Conservation (phyloP, 1,139 yeast species). For the Debaryomyces fabryi region DNA sequence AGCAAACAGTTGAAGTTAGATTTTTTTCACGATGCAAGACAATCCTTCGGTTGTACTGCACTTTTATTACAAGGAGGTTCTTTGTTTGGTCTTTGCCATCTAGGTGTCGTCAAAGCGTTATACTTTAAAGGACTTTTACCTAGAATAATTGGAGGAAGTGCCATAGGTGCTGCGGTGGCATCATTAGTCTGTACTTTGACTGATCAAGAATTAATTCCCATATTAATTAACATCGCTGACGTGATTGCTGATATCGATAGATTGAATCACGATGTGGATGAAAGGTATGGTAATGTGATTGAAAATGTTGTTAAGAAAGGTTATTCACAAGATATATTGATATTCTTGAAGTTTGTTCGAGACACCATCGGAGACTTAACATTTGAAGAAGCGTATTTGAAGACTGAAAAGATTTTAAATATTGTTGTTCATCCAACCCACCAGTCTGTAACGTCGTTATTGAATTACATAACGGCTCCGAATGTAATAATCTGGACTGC, state of each 20-base stretch:
- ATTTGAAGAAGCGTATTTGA: slow-evolving; percentile 89
- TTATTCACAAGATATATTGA: slow-evolving; percentile 79
- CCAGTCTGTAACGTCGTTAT: slow-evolving; percentile 67
- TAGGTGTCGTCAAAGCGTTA: slow-evolving; percentile 87
- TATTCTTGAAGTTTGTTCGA: slow-evolving; percentile 77
- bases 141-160: slow-evolving; percentile 86
- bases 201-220: slow-evolving; percentile 57
- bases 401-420: slow-evolving; percentile 81
- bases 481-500: slow-evolving; percentile 92
- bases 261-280: slow-evolving; percentile 60
- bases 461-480: slow-evolving; percentile 92
- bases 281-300: slow-evolving; percentile 64
- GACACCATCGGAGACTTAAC: slow-evolving; percentile 82
- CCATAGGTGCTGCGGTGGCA: slow-evolving; percentile 93
- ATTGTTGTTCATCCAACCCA: slow-evolving; percentile 89
- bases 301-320: slow-evolving; percentile 72
- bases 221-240: slow-evolving; percentile 48
- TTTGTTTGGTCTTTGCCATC: slow-evolving; percentile 86
- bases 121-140: slow-evolving; percentile 77
- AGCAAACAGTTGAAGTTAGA: slow-evolving; percentile 69
- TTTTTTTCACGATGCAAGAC: slow-evolving; percentile 88
- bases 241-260: slow-evolving; percentile 54
- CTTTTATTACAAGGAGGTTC: slow-evolving; percentile 92
- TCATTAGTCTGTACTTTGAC: slow-evolving; percentile 74
- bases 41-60: slow-evolving; percentile 89